Conservation (phyloP, 768 basidiomycete genomes). For the Leccinum imitatum region DNA sequence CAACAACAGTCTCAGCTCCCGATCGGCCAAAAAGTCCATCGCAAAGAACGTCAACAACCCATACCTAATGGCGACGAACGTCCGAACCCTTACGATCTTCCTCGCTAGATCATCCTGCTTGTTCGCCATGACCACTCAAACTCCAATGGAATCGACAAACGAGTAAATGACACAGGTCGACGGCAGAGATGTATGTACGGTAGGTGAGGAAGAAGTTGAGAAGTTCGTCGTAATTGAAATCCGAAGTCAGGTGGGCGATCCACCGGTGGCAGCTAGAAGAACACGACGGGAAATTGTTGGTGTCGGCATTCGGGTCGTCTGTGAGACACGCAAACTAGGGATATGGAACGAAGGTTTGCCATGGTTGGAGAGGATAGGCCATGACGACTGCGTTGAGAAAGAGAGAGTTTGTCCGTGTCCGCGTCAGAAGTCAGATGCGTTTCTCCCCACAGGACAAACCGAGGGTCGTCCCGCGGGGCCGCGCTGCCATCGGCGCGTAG, state of each 20-base stretch:
- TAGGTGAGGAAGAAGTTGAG: slow-evolving; percentile 92
- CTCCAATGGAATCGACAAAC: slow-evolving; percentile 92
- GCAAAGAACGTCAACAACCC: slow-evolving; percentile 91
- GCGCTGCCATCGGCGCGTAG: slow-evolving; percentile 63
- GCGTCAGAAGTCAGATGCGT: slow-evolving; percentile 32
- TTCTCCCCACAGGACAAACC: slow-evolving; percentile 91
- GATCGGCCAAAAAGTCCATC: slow-evolving; percentile 75
- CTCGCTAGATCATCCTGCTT: slow-evolving; percentile 66
- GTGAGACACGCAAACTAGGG: slow-evolving; percentile 26
- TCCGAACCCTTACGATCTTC: slow-evolving; percentile 81
- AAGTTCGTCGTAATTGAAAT: slow-evolving; percentile 83
- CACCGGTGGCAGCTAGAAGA: slow-evolving; percentile 51
- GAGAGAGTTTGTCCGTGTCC: slow-evolving; percentile 38
- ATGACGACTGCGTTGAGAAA: slow-evolving; percentile 39
- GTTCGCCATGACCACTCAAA: slow-evolving; percentile 35
- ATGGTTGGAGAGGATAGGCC: slow-evolving; percentile 39
- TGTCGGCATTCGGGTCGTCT: slow-evolving; percentile 32
- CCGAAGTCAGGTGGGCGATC: slow-evolving; percentile 88
- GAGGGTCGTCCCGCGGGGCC: slow-evolving; percentile 81
- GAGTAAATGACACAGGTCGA: slow-evolving; percentile 79
- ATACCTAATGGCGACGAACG: slow-evolving; percentile 86
- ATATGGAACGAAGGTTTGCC: slow-evolving; percentile 28
- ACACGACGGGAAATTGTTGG: neutral
- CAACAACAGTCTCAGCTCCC: slow-evolving; percentile 68
- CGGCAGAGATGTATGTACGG: slow-evolving; percentile 75